phyloP scores from a whole-genome alignment of 1,139 yeast genomes.

The Saccharomyces hybrid region DNA sequence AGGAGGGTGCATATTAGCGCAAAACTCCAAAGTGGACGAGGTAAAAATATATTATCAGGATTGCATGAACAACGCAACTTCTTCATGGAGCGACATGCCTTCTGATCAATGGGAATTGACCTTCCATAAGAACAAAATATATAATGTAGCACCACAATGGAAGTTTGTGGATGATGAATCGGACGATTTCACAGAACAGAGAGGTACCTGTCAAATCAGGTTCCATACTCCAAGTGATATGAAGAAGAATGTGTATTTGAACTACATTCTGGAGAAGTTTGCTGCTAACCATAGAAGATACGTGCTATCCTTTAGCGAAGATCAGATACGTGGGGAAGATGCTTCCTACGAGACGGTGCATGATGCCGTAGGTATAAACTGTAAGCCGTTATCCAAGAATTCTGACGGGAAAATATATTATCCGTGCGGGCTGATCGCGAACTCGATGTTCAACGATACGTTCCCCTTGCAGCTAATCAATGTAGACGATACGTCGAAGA shows the following conservation, averaged over 20 bases:
- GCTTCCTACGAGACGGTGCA: conserved; percentile 40
- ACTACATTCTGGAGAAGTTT: conserved; percentile 75
- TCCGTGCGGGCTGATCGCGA: conserved; percentile 77
- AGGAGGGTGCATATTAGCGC: conserved; percentile 85
- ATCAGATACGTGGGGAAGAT: conserved; percentile 65
- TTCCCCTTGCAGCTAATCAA: conserved; percentile 33
- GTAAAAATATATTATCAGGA: conserved; percentile 71
- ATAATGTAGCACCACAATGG: conserved; percentile 53
- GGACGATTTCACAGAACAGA: conserved; percentile 40
- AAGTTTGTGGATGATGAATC: conserved; percentile 41
- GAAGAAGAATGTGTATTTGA: conserved; percentile 69
- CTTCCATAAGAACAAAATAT: conserved; percentile 41
- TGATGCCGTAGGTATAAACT: conserved; percentile 61
- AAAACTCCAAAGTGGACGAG: conserved; percentile 71
- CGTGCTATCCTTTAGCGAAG: conserved; percentile 85
- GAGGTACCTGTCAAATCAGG: conserved; percentile 64
- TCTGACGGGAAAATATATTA: conserved; percentile 47
- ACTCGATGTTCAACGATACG: conserved; percentile 68
- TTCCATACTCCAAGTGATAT: conserved; percentile 70
- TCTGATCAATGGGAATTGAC: conserved; percentile 43
- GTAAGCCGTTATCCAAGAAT: conserved; percentile 50
- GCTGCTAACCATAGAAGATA: conserved; percentile 91
- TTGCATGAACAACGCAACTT: conserved; percentile 55
- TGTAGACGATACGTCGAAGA: conserved; percentile 35
- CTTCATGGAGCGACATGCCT: conserved; percentile 56